phyloP scores from a whole-genome alignment of 768 basidiomycete species.

The Gloeostereum incarnatum region DNA sequence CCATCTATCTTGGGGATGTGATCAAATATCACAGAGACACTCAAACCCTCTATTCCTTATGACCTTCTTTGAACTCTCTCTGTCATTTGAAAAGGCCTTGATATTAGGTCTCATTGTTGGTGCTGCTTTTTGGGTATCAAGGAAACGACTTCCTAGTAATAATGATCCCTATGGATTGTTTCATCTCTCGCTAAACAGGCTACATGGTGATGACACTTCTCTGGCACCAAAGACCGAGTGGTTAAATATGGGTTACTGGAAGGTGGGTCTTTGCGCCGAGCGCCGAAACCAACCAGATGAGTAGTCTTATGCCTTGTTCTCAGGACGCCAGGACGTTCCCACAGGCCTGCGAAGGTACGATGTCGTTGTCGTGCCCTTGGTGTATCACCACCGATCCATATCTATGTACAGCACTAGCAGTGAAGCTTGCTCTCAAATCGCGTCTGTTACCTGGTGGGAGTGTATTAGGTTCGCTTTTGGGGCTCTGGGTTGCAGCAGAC shows the following conservation, averaged over 20 bases:
- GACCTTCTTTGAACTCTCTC: no score
- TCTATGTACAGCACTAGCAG: no score
- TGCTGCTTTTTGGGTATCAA: neutral
- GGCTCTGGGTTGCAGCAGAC: neutral
- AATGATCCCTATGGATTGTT: conserved; percentile 50
- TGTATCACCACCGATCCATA: no score
- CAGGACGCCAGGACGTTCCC: conserved; percentile 44
- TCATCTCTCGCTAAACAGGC: conserved; percentile 42
- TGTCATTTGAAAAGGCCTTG: no score
- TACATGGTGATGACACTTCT: conserved; percentile 21
- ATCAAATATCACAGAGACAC: no score
- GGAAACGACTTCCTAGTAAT: neutral
- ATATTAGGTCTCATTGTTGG: neutral
- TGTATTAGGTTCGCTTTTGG: conserved; percentile 41
- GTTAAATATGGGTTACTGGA: conserved; percentile 69
- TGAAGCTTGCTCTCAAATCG: no score
- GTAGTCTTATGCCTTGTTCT: neutral
- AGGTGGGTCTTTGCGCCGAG: conserved; percentile 24
- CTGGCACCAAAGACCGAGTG: conserved; percentile 45
- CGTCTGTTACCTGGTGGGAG: conserved; percentile 28
- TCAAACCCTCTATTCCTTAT: no score
- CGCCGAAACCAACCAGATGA: neutral
- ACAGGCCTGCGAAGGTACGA: conserved; percentile 48
- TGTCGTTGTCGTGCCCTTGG: no score
- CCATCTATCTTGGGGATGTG: no score